These are phyloP conservation scores for Pythium monospermum DNA, from an alignment of 352 stramenopile genomes.

Conservation along the genomic window DNA sequence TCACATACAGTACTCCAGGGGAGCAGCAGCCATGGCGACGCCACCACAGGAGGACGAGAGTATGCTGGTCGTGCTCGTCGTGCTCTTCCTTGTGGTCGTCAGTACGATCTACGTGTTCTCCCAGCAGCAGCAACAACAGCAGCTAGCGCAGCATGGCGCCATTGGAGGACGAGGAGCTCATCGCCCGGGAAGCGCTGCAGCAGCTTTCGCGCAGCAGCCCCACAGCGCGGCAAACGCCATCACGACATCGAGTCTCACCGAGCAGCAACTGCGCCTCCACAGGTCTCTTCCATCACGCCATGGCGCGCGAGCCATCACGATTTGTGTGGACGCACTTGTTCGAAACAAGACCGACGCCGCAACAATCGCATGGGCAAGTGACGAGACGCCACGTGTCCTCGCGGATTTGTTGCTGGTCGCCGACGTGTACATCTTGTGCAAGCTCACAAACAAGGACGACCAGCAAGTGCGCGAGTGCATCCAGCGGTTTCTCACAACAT, in stretches of 20 bases:
- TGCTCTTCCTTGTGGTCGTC: constrained; percentile 64
- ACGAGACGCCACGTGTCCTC: constrained; percentile 45
- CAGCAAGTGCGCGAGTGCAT: constrained; percentile 30
- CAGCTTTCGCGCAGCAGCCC: constrained; percentile 1
- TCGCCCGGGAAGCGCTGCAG: neutral
- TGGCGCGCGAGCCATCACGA: constrained; percentile 58
- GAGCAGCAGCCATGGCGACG: no score
- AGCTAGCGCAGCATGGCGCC: constrained; percentile 7
- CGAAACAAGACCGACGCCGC: constrained; percentile 21
- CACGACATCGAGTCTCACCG: constrained; percentile 32
- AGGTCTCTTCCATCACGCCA: constrained; percentile 53
- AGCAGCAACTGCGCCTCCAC: constrained; percentile 55
- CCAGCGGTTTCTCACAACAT: constrained; percentile 39
- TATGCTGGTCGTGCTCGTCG: constrained; percentile 58
- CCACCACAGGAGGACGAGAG: constrained; percentile 63
- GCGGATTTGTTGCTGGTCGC: constrained; percentile 50
- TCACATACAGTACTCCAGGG: no score
- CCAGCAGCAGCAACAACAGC: constrained; percentile 46
- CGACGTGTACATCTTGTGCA: constrained; percentile 67
- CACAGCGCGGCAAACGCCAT: constrained; percentile 26
- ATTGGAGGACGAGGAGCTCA: neutral
- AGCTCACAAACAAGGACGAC: constrained; percentile 31
- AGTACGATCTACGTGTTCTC: constrained; percentile 74
- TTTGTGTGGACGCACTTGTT: constrained; percentile 53
- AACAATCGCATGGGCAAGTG: constrained; percentile 37